Base-by-base conservation (phyloP, 1,284 basidiomycete species). In the Pseudozyma sp. region DNA sequence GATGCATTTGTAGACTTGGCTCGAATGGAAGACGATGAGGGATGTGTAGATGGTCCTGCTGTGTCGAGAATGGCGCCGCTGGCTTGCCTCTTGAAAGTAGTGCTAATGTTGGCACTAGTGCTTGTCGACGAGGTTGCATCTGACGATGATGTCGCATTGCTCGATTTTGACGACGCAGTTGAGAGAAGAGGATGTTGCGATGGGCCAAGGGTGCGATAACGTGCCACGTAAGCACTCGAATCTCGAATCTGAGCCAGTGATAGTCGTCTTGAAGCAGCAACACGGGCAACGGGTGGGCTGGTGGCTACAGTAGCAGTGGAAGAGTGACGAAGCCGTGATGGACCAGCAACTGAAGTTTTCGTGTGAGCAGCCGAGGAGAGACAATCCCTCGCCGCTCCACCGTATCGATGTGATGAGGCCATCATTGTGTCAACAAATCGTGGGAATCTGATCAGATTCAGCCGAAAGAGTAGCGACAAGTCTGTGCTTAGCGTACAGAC, bases 181-280 rank as follows among this genome's bases (percentile, higher is more conserved):
- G 71, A 69, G 36, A 75, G 56, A 25, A 75, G 40, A 0, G 72
- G 72, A 54, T 66, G 64, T 3, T 59, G 45, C 1, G 68, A 70
- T 34, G 67, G 54, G 9, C 64, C 68, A 21, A 75, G 60, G 10
- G 72, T 75, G 38, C 72, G 63, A 35, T 75, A 75, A 12, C 72
- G 58, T 5, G 68, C 67, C 21, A 75, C 68, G 13, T 75, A 75
- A 11, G 63, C 72, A 21, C 58, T 62, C 16, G 71, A 70, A 42
- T 75, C 63, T 21, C 72, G 67, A 16, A 75, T 70, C 53, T 75
- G 67, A 12, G 72, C 72, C 9, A 75, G 60, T 14, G 72, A 43
- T 16, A 60, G 49, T 6, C 60, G 45, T 38, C 21, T 63, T 61
- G 57, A 16, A 11, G 10, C 52, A 21, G 60, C 59, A 16, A 57